Evolutionary conservation across 306 rosid genomes (phyloP), one percentile per base, ranked within the genome.

Genomic region (Oxytropis ochrocephala): DNA sequence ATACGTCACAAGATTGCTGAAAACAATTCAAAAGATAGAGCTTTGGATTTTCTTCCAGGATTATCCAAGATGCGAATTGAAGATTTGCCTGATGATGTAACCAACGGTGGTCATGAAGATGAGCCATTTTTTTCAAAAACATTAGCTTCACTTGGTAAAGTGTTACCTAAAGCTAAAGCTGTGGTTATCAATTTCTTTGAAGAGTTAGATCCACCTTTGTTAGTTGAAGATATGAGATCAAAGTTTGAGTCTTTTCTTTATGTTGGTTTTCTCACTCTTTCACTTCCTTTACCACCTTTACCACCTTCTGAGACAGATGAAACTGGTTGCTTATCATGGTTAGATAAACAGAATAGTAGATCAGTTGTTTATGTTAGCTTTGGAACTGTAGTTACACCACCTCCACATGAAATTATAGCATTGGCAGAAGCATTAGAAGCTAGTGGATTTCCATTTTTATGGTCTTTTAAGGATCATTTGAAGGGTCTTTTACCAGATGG

Each of bases 361-460:
- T 73, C 85, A 4, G 77, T 81, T 19, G 77, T 73, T 0, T 81
- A 81, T 43, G 53, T 81, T 1, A 57, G 80, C 55, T 68, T 81
- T 33, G 85, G 85, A 39, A 68, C 80, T 5, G 55, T 50, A 49
- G 75, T 36, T 38, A 42, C 70, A 11, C 85, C 80, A 12, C 82
- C 80, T 0, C 70, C 49, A 5, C 52, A 73, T 14, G 85, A 81
- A 66, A 0, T 81, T 0, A 39, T 42, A 4, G 78, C 80, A 2
- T 14, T 85, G 72, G 84, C 87, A 1, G 83, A 84, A 53, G 92
- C 87, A 32, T 6, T 84, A 18, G 86, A 84, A 75, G 79, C 10
- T 2, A 67, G 51, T 33, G 69, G 58, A 0, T 56, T 75, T 12
- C 80, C 87, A 11, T 82, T 82, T 33, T 11, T 82, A 0, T 82